phyloP scores from a whole-genome alignment of 495 filamentous ascomycete genomes.

The Xylaria cubensis region DNA sequence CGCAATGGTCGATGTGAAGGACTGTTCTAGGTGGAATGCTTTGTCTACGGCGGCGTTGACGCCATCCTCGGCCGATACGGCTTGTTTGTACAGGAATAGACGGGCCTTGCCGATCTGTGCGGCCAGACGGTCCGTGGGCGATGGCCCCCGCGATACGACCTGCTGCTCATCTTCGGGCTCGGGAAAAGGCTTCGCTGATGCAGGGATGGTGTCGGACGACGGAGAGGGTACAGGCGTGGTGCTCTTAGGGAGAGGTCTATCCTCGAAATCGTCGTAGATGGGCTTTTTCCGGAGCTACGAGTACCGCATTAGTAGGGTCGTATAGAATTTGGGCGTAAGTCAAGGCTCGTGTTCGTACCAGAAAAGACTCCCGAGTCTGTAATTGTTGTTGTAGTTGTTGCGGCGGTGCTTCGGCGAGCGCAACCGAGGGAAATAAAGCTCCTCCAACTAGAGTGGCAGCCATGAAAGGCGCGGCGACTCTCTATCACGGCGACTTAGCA shows the following conservation, averaged over 20 bases:
- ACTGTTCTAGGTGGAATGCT: slow-evolving; percentile 79
- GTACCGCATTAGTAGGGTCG: not conserved
- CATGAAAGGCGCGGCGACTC: slow-evolving; percentile 56
- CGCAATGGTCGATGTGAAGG: slow-evolving; percentile 84
- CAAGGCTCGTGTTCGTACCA: slow-evolving; percentile 31
- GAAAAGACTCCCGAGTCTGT: slow-evolving; percentile 16
- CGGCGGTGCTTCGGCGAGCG: slow-evolving; percentile 53
- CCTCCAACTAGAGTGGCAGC: slow-evolving; percentile 53
- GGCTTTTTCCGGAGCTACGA: slow-evolving; percentile 69
- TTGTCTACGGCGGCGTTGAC: slow-evolving; percentile 78
- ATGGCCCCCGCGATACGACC: slow-evolving; percentile 61
- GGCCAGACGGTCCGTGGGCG: slow-evolving; percentile 90
- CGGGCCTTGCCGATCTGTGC: slow-evolving; percentile 79
- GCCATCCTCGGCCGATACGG: slow-evolving; percentile 72
- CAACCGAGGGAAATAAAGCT: slow-evolving; percentile 53
- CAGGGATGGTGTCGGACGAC: slow-evolving; percentile 37
- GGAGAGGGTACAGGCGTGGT: slow-evolving; percentile 42
- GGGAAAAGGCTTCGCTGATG: slow-evolving; percentile 43
- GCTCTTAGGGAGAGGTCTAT: slow-evolving; percentile 42
- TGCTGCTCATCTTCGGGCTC: slow-evolving; percentile 25
- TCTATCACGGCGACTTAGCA: slow-evolving; percentile 35
- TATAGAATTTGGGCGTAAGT: not conserved
- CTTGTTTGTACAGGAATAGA: slow-evolving; percentile 79
- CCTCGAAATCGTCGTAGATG: slow-evolving; percentile 80
- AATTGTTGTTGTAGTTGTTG: slow-evolving; percentile 30